Evolutionary conservation across 2,329 filamentous ascomycete genomes (phyloP), one percentile per base, ranked within the genome.

Genomic region (Emydomyces testavorans): DNA sequence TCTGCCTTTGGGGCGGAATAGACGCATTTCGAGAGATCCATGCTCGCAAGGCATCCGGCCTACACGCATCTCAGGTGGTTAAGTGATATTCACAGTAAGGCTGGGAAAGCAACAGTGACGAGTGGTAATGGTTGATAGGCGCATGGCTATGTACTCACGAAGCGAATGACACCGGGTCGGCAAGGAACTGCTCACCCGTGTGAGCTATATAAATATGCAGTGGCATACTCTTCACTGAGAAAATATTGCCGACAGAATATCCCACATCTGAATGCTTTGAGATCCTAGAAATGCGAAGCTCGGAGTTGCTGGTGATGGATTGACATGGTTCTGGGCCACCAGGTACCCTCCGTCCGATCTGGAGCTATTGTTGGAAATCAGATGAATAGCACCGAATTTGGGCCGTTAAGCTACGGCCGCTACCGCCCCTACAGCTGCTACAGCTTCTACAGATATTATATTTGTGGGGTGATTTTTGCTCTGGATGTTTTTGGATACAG

Each of bases 181-280:
- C 77, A 65, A 81, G 76, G 63, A 94, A 76, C 70, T 83, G 82
- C 74, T 87, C 82, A 73, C 90, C 90, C 68, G 85, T 88, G 71
- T 94, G 89, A 76, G 87, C 88, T 64, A 94, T 82, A 73, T 87
- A 85, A 69, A 94, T 82, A 71, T 86, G 80, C 65, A 90, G 79
- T 72, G 85, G 84, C 87, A 94, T 94, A 69, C 74, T 77, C 70
- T 59, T 58, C 58, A 36, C 36, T 29, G 20, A 21, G 7, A 40
- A 16, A 40, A 23, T 2, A 24, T 45, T 16, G 20, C 18, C 11
- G 34, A 36, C 32, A 28, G 42, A 15, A 6, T 36, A 26, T 38
- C 20, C 49, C 47, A 42, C 52, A 49, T 49, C 46, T 50, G 51
- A 50, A 50, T 54, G 53, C 52, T 51, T 48, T 35, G 48, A 46